Base-by-base conservation (phyloP, 1,139 yeast species). In the Schwanniomyces etchellsii region DNA sequence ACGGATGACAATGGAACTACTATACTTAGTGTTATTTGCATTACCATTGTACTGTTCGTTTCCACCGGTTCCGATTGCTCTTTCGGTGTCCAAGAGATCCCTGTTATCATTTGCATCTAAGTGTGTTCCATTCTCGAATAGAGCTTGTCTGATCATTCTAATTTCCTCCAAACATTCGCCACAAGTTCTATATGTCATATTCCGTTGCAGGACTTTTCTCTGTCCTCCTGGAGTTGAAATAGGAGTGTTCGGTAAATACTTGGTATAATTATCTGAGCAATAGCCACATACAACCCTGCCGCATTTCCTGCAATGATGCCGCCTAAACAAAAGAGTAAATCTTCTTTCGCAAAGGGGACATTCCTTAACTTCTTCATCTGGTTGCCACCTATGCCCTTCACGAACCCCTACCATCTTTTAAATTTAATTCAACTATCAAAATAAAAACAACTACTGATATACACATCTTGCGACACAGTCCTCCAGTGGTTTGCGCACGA, bases 261-360 rank as follows among this genome's bases (percentile, higher is more conserved):
- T 55, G 10, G 70, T 62, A 22, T 54, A 50, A 16, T 70, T 65
- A 10, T 60, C 50, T 15, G 94, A 75, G 51, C 95, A 80, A 34
- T 60, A 44, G 26, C 77, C 77, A 58, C 96, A 82, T 16, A 79
- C 82, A 4, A 84, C 80, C 32, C 76, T 55, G 24, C 96, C 91
- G 64, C 96, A 83, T 51, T 80, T 74, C 49, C 94, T 66, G 53
- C 99, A 91, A 56, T 91, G 98, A 56, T 93, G 98, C 39, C 93
- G 73, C 35, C 98, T 70, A 48, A 69, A 74, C 50, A 84, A 74
- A 39, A 89, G 61, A 1, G 81, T 66, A 57, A 81, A 91, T 24
- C 46, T 42, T 1, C 54, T 40, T 20, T 60, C 54, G 52, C 98
- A 91, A 9, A 78, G 53, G 21, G 69, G 66, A 50, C 98, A 91